A percentile compares a stretch with the other conserved stretches of the same genome.
Evolutionary conservation across 495 filamentous ascomycete genomes (phyloP).

Genomic region (Daldinia vernicosa): DNA sequence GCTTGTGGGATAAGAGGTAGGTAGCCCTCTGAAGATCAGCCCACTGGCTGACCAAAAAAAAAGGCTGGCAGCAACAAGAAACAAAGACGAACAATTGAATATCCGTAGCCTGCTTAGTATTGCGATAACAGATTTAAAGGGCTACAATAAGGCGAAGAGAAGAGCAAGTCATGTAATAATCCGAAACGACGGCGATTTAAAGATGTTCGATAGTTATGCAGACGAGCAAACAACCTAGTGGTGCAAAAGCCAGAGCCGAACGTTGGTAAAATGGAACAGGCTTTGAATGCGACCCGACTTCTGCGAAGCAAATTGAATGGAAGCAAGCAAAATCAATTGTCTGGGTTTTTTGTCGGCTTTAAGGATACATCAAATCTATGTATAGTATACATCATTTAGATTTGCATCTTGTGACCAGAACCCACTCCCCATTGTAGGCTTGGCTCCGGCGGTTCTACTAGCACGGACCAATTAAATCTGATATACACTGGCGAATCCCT

Average conservation of each 20-base stretch:
- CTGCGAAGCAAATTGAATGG: conserved; percentile 26
- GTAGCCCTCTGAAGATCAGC: conserved; percentile 32
- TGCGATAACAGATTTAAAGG: background rate
- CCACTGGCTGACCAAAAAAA: conserved; percentile 15
- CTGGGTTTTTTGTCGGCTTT: conserved; percentile 2
- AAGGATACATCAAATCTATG: conserved; percentile 5
- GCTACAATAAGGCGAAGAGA: background rate
- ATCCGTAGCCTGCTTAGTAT: conserved; percentile 4
- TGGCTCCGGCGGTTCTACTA: conserved; percentile 38
- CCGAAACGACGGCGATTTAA: background rate
- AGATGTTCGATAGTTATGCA: background rate
- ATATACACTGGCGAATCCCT: conserved; percentile 10
- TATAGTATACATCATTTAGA: conserved; percentile 34
- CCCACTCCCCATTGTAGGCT: conserved; percentile 37
- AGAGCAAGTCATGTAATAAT: background rate
- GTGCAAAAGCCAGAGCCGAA: background rate
- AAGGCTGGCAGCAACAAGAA: conserved; percentile 19
- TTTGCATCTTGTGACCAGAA: conserved; percentile 43
- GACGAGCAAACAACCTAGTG: background rate
- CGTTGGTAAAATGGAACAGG: conserved; percentile 6
- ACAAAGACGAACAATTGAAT: background rate
- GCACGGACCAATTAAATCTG: conserved; percentile 23
- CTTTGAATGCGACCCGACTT: conserved; percentile 32
- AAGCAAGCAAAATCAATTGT: background rate
- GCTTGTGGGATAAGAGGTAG: conserved; percentile 22